Evolutionary conservation across 495 filamentous ascomycete species (phyloP).

Genomic region (Penicillium malachiteum): DNA sequence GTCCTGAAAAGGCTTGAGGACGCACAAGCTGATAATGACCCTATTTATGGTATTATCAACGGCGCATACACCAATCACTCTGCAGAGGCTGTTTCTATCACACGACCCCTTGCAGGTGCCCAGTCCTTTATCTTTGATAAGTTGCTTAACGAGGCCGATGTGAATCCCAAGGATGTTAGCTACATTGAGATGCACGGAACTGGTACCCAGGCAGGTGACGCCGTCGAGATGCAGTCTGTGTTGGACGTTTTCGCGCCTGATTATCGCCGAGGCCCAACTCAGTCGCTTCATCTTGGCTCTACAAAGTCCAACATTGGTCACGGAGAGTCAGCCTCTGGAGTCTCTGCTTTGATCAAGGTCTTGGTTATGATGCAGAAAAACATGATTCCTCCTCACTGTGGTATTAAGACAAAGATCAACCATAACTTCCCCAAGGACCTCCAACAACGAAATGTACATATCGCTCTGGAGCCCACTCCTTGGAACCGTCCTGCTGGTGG

Average conservation of each 20-base stretch:
- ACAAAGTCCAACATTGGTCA: conserved; percentile 91
- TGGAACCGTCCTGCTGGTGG: conserved; percentile 63
- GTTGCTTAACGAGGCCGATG: conserved; percentile 65
- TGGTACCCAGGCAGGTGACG: conserved; percentile 80
- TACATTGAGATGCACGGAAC: conserved; percentile 93
- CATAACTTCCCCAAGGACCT: conserved; percentile 78
- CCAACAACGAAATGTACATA: conserved; percentile 71
- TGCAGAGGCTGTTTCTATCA: conserved; percentile 77
- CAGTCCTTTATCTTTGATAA: conserved; percentile 69
- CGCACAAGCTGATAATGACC: conserved; percentile 71
- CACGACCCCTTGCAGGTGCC: conserved; percentile 71
- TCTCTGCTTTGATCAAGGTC: conserved; percentile 79
- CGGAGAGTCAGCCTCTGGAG: conserved; percentile 83
- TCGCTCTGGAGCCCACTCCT: conserved; percentile 57
- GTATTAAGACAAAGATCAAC: conserved; percentile 84
- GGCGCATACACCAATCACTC: conserved; percentile 73
- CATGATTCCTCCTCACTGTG: conserved; percentile 79
- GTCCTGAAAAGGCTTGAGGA: conserved; percentile 75
- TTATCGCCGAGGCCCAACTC: conserved; percentile 61
- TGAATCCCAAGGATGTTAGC: conserved; percentile 70
- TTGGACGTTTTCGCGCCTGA: conserved; percentile 77
- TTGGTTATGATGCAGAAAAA: conserved; percentile 85
- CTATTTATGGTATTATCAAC: conserved; percentile 65
- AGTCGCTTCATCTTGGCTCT: conserved; percentile 77
- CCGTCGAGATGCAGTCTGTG: conserved; percentile 75